phyloP scores from a whole-genome alignment of 116 monocot species.

The Phalaenopsis hybrid region DNA sequence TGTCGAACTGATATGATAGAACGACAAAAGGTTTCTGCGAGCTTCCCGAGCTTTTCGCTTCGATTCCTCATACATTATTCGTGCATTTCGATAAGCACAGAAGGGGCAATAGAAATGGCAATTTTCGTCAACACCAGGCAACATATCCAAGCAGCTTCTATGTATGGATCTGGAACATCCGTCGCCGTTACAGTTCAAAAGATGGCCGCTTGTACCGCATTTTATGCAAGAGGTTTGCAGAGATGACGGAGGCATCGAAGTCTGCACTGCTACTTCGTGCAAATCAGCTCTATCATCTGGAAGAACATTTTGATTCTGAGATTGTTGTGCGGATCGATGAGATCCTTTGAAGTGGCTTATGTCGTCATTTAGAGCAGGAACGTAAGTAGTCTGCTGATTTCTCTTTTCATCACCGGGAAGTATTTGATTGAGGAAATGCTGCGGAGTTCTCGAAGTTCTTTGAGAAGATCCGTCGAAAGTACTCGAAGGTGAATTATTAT shows the following conservation, averaged over 20 bases:
- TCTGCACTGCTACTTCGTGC: background rate
- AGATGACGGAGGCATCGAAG: slow-evolving; percentile 9
- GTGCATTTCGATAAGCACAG: slow-evolving; percentile 43
- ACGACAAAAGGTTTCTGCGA: slow-evolving; percentile 30
- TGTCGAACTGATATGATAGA: slow-evolving; percentile 15
- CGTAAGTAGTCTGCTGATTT: background rate
- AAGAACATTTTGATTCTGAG: slow-evolving; percentile 9
- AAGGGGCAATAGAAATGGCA: slow-evolving; percentile 54
- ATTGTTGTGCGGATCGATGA: background rate
- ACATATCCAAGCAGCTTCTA: slow-evolving; percentile 39
- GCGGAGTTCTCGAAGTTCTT: background rate
- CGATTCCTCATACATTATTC: slow-evolving; percentile 28
- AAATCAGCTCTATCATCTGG: slow-evolving; percentile 7
- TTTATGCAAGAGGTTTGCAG: slow-evolving; percentile 34
- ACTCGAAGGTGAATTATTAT: background rate
- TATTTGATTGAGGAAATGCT: background rate
- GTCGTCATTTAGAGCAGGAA: background rate
- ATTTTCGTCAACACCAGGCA: slow-evolving; percentile 16
- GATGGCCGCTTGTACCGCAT: slow-evolving; percentile 41
- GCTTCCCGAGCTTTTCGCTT: slow-evolving; percentile 29
- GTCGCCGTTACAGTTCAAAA: slow-evolving; percentile 43
- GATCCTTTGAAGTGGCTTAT: background rate
- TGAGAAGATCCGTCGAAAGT: background rate
- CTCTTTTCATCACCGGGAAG: background rate
- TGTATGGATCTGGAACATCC: slow-evolving; percentile 45